These are phyloP conservation scores for Saccharomycopsis sp. DNA, from an alignment of 805 yeast species.

Conservation along the genomic window DNA sequence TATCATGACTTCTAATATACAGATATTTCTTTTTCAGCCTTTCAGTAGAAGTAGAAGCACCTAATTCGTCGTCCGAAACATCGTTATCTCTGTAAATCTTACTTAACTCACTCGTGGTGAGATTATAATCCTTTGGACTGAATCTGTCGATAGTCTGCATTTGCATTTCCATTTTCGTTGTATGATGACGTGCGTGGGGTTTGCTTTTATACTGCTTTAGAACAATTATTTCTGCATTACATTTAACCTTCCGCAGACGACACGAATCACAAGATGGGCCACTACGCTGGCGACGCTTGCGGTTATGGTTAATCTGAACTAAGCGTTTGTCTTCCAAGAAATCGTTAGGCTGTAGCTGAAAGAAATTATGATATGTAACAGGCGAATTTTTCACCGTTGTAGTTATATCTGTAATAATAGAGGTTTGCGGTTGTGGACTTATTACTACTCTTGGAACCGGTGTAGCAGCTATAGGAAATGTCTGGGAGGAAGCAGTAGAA, in stretches of 20 bases:
- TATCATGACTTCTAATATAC: slow-evolving; percentile 27
- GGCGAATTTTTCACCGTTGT: background rate
- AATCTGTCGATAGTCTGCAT: slow-evolving; percentile 5
- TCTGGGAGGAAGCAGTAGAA: background rate
- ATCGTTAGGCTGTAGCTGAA: background rate
- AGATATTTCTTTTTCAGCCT: background rate
- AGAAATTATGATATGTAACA: background rate
- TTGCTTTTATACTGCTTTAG: slow-evolving; percentile 6
- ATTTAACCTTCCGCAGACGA: slow-evolving; percentile 61
- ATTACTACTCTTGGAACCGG: background rate
- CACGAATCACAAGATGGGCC: slow-evolving; percentile 76
- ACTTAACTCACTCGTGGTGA: slow-evolving; percentile 2
- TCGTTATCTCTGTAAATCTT: slow-evolving; percentile 9
- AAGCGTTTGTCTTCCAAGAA: background rate
- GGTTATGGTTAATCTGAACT: slow-evolving; percentile 19
- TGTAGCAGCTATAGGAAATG: background rate
- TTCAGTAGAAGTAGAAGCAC: background rate
- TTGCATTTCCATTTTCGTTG: background rate
- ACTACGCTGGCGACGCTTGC: slow-evolving; percentile 46
- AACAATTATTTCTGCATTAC: slow-evolving; percentile 50
- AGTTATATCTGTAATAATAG: background rate
- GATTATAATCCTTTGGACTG: slow-evolving; percentile 10
- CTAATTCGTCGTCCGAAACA: slow-evolving; percentile 1
- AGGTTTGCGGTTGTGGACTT: background rate
- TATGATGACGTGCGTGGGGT: background rate